phyloP scores from a whole-genome alignment of 129 eudicot genomes.

The Daucus carota region DNA sequence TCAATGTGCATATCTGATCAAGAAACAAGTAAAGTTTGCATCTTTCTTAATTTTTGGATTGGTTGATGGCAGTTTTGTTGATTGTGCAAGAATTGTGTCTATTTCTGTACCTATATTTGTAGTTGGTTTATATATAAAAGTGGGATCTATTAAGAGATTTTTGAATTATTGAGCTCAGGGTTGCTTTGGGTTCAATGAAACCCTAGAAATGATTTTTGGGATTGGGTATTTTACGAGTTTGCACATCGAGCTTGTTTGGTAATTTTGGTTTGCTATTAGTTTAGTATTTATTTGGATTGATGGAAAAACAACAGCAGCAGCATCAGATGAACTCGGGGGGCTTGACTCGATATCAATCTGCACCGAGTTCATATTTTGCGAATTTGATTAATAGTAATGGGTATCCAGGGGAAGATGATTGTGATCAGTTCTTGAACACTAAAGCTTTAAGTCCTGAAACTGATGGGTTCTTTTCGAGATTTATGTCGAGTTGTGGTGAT shows the following conservation, averaged over 20 bases:
- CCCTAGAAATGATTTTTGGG: not conserved
- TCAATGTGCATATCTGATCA: not conserved
- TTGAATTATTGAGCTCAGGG: not conserved
- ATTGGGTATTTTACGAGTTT: not conserved
- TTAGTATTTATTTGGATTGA: not conserved
- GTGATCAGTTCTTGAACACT: slow-evolving; percentile 39
- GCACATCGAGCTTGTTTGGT: not conserved
- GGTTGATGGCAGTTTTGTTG: not conserved
- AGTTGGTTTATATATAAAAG: not conserved
- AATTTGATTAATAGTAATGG: slow-evolving; percentile 29
- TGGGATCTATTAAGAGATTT: not conserved
- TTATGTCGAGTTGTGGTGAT: slow-evolving; percentile 21
- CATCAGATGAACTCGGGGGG: slow-evolving; percentile 55
- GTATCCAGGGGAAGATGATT: slow-evolving; percentile 49
- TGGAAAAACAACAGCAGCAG: slow-evolving; percentile 18
- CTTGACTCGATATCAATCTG: slow-evolving; percentile 63
- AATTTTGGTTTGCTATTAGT: not conserved
- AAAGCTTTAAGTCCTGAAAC: slow-evolving; percentile 37
- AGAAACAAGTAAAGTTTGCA: not conserved
- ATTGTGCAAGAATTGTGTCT: not conserved
- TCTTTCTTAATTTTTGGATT: too few relatives aligned
- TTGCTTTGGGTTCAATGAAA: not conserved
- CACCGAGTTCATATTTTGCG: slow-evolving; percentile 69
- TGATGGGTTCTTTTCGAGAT: slow-evolving; percentile 32
- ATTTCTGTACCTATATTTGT: not conserved